Conservation (phyloP, 108 stramenopile species). For the Thalassiosira profunda region DNA sequence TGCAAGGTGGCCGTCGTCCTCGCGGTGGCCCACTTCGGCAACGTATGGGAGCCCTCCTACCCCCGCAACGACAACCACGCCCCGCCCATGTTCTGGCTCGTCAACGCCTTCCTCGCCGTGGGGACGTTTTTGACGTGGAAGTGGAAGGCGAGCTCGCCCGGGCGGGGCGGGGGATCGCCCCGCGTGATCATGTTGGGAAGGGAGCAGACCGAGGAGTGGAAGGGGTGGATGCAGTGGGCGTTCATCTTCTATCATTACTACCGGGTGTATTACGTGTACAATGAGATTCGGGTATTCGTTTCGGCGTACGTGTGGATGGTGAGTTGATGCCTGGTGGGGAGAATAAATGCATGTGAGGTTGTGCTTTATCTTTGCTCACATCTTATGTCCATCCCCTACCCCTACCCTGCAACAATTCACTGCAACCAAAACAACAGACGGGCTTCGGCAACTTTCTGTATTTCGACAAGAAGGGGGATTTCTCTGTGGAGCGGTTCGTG, state of each 20-base stretch:
- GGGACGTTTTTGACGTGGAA: slow-evolving; percentile 42
- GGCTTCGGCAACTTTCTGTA: slow-evolving; percentile 95
- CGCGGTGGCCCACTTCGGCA: slow-evolving; percentile 52
- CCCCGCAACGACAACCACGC: slow-evolving; percentile 74
- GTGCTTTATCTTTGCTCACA: neutral
- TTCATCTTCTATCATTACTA: slow-evolving; percentile 95
- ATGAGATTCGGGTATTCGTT: slow-evolving; percentile 93
- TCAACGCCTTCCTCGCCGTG: slow-evolving; percentile 48
- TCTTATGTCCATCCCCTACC: neutral
- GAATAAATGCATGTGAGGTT: slow-evolving; percentile 12
- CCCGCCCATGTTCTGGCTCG: slow-evolving; percentile 67
- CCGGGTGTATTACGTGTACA: slow-evolving; percentile 88
- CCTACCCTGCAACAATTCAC: neutral
- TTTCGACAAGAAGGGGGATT: slow-evolving; percentile 93
- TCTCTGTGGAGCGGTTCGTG: slow-evolving; percentile 80
- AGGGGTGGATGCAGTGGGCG: slow-evolving; percentile 96
- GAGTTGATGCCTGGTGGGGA: slow-evolving; percentile 14
- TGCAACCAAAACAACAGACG: slow-evolving; percentile 68
- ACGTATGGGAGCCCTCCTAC: slow-evolving; percentile 59
- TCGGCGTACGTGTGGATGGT: slow-evolving; percentile 93
- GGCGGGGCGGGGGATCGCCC: slow-evolving; percentile 42
- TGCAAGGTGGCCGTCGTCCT: slow-evolving; percentile 56
- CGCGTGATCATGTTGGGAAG: slow-evolving; percentile 63
- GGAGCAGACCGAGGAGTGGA: slow-evolving; percentile 92
- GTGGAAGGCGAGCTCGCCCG: slow-evolving; percentile 45